phyloP scores from a whole-genome alignment of 2,329 filamentous ascomycete species.

The Paraphaeosphaeria sporulosa region DNA sequence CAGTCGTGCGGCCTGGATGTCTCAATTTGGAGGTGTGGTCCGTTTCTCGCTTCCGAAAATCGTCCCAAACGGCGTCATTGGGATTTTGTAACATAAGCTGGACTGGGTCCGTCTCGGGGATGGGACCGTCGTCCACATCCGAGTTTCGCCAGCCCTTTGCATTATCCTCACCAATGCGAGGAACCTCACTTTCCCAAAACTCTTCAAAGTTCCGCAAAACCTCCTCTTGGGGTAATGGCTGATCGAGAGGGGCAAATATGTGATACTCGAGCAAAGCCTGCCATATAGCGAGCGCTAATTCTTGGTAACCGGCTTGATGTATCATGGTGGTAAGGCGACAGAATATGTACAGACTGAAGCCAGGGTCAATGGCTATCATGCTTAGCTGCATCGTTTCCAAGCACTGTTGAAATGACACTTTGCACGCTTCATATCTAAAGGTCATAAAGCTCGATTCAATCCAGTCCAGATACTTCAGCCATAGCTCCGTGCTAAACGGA shows the following conservation, averaged over 20 bases:
- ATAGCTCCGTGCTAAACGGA: conserved; percentile 68
- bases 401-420: conserved; percentile 66
- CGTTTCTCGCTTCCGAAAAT: conserved; percentile 60
- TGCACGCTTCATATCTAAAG: conserved; percentile 74
- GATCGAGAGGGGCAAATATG: conserved; percentile 66
- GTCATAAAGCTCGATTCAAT: conserved; percentile 70
- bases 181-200: conserved; percentile 88
- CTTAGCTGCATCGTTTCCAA: conserved; percentile 51
- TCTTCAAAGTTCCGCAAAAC: conserved; percentile 60
- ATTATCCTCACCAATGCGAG: conserved; percentile 76
- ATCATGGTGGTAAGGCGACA: conserved; percentile 77
- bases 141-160: conserved; percentile 76
- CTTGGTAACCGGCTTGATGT: conserved; percentile 77
- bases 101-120: conserved; percentile 8
- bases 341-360: conserved; percentile 69
- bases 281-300: conserved; percentile 81
- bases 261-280: conserved; percentile 80
- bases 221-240: not conserved
- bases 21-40: conserved; percentile 57
- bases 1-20: conserved; percentile 75
- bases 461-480: conserved; percentile 77
- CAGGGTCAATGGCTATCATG: conserved; percentile 15
- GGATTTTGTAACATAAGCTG: conserved; percentile 13
- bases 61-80: conserved; percentile 27
- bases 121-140: conserved; percentile 28